These are phyloP conservation scores for Zymoseptoria ardabiliae DNA, from an alignment of 2,329 filamentous ascomycete species.

Conservation along the genomic window DNA sequence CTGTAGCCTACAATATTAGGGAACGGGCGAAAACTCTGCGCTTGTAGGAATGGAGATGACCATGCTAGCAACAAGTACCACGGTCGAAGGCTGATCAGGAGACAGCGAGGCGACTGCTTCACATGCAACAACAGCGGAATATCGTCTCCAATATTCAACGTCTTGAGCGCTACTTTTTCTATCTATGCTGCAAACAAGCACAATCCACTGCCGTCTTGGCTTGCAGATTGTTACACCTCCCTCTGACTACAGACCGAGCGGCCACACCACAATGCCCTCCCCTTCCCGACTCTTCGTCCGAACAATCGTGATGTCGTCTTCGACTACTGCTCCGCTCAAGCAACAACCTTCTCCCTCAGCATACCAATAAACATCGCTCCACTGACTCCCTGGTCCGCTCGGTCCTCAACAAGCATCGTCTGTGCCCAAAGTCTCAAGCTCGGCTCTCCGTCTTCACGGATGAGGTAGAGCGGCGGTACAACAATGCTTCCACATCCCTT, in stretches of 20 bases:
- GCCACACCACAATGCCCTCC: background rate
- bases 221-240: too few species aligned
- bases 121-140: background rate
- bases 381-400: conserved; percentile 88
- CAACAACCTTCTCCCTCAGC: conserved; percentile 81
- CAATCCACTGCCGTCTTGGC: background rate
- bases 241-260: too few species aligned
- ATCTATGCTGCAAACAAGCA: background rate
- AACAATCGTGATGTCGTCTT: background rate
- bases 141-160: background rate
- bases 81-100: too few species aligned
- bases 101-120: too few species aligned
- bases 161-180: background rate
- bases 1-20: too few species aligned
- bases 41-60: too few species aligned
- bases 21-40: too few species aligned
- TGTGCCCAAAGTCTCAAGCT: conserved; percentile 94
- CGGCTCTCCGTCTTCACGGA: conserved; percentile 92
- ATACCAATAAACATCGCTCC: conserved; percentile 88
- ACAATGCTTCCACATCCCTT: conserved; percentile 87
- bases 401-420: conserved; percentile 88
- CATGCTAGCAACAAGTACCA: too few species aligned
- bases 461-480: conserved; percentile 87
- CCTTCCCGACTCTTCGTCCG: background rate
- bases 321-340: conserved; percentile 8